Percentiles rank a stretch among this genome's conserved stretches.
phyloP scores from a whole-genome alignment of 31 red algal species.

The Porphyra umbilicalis region DNA sequence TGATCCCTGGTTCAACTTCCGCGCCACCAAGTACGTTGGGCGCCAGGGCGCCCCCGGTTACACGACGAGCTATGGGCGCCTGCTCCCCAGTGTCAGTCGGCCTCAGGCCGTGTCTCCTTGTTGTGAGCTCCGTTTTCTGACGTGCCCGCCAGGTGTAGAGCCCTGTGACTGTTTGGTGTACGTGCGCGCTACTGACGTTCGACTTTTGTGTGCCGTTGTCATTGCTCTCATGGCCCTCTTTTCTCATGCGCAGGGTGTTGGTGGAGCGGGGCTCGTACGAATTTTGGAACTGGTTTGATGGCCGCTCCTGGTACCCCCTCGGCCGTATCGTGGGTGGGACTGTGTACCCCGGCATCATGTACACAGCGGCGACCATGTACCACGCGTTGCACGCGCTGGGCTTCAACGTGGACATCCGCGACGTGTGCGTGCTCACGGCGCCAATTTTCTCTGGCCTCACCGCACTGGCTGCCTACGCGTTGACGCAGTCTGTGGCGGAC shows the following conservation, averaged over 20 bases:
- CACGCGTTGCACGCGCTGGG: constrained; percentile 60
- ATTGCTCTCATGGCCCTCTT: no score
- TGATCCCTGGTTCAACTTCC: constrained; percentile 97
- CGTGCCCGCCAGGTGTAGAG: background rate
- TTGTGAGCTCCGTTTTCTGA: no score
- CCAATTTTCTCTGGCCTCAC: constrained; percentile 85
- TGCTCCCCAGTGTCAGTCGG: no score
- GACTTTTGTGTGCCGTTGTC: background rate
- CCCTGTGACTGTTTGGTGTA: background rate
- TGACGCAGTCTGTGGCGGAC: constrained; percentile 66
- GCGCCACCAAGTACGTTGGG: constrained; percentile 51
- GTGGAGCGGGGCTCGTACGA: constrained; percentile 83
- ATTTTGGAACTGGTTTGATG: constrained; percentile 99
- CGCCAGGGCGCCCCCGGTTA: background rate
- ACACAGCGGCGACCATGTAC: constrained; percentile 86
- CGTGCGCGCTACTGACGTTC: background rate
- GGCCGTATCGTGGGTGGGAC: constrained; percentile 94
- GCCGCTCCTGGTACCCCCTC: constrained; percentile 91
- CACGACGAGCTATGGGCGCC: no score
- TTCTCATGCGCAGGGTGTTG: constrained; percentile 29
- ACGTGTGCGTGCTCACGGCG: constrained; percentile 93
- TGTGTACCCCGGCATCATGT: constrained; percentile 99
- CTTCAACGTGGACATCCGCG: constrained; percentile 72
- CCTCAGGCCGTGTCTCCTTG: no score
- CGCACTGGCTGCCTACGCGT: constrained; percentile 65